Evolutionary conservation across 129 eudicot genomes (phyloP), one percentile per base, ranked within the genome.

Genomic region (Lactuca saligna): DNA sequence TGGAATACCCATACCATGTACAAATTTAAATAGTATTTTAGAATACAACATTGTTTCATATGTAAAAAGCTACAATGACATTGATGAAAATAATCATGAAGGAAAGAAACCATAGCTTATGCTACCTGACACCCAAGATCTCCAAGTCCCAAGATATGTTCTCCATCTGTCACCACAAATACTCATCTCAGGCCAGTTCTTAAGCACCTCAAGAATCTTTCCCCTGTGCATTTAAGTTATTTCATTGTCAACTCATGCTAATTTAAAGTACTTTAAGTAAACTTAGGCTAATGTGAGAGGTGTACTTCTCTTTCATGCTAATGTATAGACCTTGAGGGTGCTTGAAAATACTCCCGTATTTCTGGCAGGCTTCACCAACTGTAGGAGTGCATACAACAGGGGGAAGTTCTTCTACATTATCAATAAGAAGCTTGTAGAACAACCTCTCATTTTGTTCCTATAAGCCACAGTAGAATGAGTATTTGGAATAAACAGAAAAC

Each of bases 1-100:
- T 65, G 97, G 97, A 81, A 90, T 87, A 39, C 97, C 97, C 91
- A 90, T 90, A 31, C 97, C 97, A 95, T 90, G 81, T 49, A 71
- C 35, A 61, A 73, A 46, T 55, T 16, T 5, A 58, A 41, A 20
- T 32, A 65, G 7, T 63, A 50, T 31, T 50, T 38, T 53, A 65
- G 57, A 56, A 20, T 13, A 29, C 34, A 25, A 58, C 57, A 14
- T 20, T 65, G 17, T 8, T 16, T 4, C 25, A n/a, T 46, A 20
- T 20, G 20, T 25, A 58, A 65, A 51, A 7, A 61, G 51, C 15
- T 44, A 48, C 3, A 5, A 61, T 32, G 15, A 51, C 56, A 44
- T 48, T 64, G 35, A 63, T 54, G 20, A 46, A 25, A 48, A 10
- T 17, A 74, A 13, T 54, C 42, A 57, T 34, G 48, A 17, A 57